Evolutionary conservation across 805 yeast species (phyloP).

Genomic region (Candida schatavii): DNA sequence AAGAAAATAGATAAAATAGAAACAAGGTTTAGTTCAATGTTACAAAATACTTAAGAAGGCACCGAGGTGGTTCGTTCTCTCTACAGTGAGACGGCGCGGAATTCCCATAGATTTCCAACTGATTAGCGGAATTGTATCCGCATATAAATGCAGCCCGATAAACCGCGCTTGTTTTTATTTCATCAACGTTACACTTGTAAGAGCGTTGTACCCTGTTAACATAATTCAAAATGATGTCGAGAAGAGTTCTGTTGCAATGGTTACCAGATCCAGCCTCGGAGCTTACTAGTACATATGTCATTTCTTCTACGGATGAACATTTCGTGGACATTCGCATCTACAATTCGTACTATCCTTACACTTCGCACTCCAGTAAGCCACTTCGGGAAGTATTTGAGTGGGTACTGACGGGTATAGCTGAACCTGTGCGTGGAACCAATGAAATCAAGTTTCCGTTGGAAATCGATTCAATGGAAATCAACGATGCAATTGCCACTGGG

Average conservation of each 20-base stretch:
- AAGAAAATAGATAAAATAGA: slow-evolving; percentile 2
- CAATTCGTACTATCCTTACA: slow-evolving; percentile 14
- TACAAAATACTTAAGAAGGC: too few species aligned
- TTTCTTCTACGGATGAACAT: slow-evolving; percentile 40
- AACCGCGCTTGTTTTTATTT: too few species aligned
- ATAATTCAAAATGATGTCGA: slow-evolving; percentile 34
- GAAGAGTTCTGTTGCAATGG: slow-evolving; percentile 55
- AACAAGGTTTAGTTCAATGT: too few species aligned
- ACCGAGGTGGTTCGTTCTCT: too few species aligned
- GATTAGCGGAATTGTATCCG: too few species aligned
- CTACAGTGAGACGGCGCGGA: too few species aligned
- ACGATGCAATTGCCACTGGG: slow-evolving; percentile 25
- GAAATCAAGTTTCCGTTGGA: slow-evolving; percentile 40
- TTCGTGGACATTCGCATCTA: slow-evolving; percentile 47
- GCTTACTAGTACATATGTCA: slow-evolving; percentile 46
- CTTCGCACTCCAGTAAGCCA: slow-evolving; percentile 2
- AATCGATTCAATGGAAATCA: slow-evolving; percentile 40
- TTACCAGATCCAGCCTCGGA: slow-evolving; percentile 41
- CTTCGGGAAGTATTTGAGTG: slow-evolving; percentile 46
- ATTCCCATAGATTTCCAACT: too few species aligned
- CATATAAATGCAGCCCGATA: too few species aligned
- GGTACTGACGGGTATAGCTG: slow-evolving; percentile 54
- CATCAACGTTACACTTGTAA: too few species aligned
- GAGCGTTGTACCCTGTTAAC: too few species aligned
- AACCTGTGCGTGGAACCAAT: slow-evolving; percentile 31